Evolutionary conservation across 1,284 basidiomycete species (phyloP).

Genomic region (Papiliotrema fonsecae): DNA sequence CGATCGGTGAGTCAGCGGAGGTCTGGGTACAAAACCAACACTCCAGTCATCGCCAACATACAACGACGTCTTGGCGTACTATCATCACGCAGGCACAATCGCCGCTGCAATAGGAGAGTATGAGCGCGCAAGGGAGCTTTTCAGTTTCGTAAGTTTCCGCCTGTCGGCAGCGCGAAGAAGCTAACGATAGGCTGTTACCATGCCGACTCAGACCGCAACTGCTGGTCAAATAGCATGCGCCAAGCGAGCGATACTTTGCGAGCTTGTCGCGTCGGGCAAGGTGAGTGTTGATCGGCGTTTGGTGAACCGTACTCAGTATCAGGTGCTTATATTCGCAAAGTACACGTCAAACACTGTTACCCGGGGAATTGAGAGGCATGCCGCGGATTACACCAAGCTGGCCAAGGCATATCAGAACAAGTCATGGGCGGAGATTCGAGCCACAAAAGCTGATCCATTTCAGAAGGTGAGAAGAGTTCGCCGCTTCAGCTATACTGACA

Average conservation of each 20-base stretch:
- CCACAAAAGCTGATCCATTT: too few species aligned
- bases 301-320: background rate
- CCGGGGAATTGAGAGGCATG: constrained; percentile 27
- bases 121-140: constrained; percentile 25
- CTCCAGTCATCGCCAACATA: too few species aligned
- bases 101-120: constrained; percentile 22
- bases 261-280: constrained; percentile 33
- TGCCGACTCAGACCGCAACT: constrained; percentile 29
- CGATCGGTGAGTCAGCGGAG: too few species aligned
- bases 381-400: constrained; percentile 26
- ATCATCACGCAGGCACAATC: constrained; percentile 41
- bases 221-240: constrained; percentile 38
- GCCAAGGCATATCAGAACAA: constrained; percentile 31
- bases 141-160: constrained; percentile 24
- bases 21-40: too few species aligned
- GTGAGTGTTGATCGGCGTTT: constrained; percentile 15
- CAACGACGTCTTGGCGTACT: constrained; percentile 40
- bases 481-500: background rate
- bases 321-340: constrained; percentile 25
- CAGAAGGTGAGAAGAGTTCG: constrained; percentile 12
- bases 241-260: constrained; percentile 42
- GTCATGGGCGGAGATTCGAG: constrained; percentile 32
- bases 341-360: constrained; percentile 24
- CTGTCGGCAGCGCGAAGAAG: background rate
- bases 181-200: constrained; percentile 24